phyloP scores from a whole-genome alignment of 805 yeast species.

The Lipomyces yamanashiensis region DNA sequence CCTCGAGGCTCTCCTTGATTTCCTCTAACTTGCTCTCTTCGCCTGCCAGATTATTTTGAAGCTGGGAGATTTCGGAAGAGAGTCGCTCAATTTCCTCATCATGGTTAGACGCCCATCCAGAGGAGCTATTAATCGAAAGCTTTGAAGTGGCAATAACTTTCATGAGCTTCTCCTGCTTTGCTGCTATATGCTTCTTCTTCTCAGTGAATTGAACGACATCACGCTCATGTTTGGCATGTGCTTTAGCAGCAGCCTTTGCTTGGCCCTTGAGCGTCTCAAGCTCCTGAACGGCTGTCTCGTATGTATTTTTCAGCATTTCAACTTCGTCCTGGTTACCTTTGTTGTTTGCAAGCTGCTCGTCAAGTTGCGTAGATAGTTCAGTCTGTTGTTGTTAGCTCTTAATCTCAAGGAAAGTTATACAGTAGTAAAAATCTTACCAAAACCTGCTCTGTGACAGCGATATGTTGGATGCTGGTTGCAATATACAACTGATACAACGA shows the following conservation, averaged over 20 bases:
- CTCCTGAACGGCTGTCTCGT: constrained; percentile 32
- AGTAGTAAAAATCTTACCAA: constrained; percentile 38
- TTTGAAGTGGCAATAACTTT: constrained; percentile 58
- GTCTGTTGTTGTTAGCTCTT: not conserved
- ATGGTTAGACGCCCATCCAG: constrained; percentile 53
- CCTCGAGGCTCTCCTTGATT: constrained; percentile 68
- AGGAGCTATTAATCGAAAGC: constrained; percentile 52
- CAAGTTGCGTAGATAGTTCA: constrained; percentile 51
- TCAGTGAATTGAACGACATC: constrained; percentile 75
- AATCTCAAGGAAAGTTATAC: not conserved
- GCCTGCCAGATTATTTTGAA: constrained; percentile 52
- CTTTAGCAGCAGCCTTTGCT: constrained; percentile 42
- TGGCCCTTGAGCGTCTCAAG: constrained; percentile 42
- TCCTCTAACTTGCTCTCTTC: constrained; percentile 66
- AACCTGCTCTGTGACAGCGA: constrained; percentile 49
- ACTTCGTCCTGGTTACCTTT: constrained; percentile 50
- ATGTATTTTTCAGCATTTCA: constrained; percentile 39
- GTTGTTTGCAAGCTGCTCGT: constrained; percentile 52
- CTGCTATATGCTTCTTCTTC: constrained; percentile 65
- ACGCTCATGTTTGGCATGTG: constrained; percentile 53
- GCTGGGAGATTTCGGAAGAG: constrained; percentile 51
- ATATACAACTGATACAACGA: constrained; percentile 55
- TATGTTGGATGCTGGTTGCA: constrained; percentile 47
- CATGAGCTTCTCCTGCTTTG: constrained; percentile 61
- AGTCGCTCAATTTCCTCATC: constrained; percentile 53